Conservation (phyloP, 495 filamentous ascomycete species). For the Penicilliopsis zonata region DNA sequence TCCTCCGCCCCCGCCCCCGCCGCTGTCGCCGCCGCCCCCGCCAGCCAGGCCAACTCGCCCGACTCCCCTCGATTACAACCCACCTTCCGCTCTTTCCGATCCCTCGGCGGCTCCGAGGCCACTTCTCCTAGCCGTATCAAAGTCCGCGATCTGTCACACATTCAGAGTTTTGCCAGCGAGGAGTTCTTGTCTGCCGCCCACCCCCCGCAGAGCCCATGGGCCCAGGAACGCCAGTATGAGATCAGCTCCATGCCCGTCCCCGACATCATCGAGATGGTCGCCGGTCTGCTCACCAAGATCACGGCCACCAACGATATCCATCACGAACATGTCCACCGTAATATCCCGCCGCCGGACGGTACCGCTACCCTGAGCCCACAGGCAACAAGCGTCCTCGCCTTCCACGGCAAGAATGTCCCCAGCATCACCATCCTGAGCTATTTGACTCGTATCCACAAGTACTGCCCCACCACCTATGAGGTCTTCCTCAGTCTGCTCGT, state of each 20-base stretch:
- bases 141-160: slow-evolving; percentile 76
- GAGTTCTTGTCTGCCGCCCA: slow-evolving; percentile 46
- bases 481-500: slow-evolving; percentile 92
- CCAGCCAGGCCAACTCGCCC: too few relatives aligned
- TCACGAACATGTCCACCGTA: slow-evolving; percentile 67
- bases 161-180: slow-evolving; percentile 76
- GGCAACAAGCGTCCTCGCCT: slow-evolving; percentile 89
- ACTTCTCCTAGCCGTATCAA: slow-evolving; percentile 66
- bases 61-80: slow-evolving; percentile 40
- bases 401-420: slow-evolving; percentile 97
- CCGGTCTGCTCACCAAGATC: slow-evolving; percentile 94
- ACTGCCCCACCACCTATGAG: slow-evolving; percentile 97
- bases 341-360: slow-evolving; percentile 55
- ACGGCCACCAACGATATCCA: slow-evolving; percentile 93
- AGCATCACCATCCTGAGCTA: slow-evolving; percentile 97
- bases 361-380: slow-evolving; percentile 58
- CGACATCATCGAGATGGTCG: slow-evolving; percentile 99
- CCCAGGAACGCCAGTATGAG: slow-evolving; percentile 57
- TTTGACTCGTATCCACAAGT: slow-evolving; percentile 92
- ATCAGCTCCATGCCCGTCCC: slow-evolving; percentile 96
- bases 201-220: slow-evolving; percentile 25
- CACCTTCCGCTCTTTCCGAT: slow-evolving; percentile 37
- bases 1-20: slow-evolving; percentile 14
- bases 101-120: slow-evolving; percentile 39
- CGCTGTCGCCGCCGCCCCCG: slow-evolving; percentile 9